Percentiles rank a stretch among this genome's conserved stretches.
phyloP scores from a whole-genome alignment of 306 rosid genomes.

The Vachellia collinsii region DNA sequence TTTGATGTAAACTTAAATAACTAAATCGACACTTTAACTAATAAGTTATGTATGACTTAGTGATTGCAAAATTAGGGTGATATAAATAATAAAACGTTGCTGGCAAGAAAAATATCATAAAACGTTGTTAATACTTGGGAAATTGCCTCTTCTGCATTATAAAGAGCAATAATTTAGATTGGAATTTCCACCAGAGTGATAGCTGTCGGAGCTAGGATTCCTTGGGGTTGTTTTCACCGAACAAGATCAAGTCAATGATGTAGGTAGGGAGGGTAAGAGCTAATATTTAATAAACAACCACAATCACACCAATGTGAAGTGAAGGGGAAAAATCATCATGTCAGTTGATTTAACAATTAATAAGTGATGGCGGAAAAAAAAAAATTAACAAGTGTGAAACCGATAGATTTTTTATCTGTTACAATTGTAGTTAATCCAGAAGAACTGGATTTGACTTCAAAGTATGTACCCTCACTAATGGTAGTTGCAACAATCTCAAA shows the following conservation, averaged over 20 bases:
- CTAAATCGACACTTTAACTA: too few species aligned
- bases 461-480: slow-evolving; percentile 21
- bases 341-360: slow-evolving; percentile 2
- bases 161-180: slow-evolving; percentile 23
- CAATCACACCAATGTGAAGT: not conserved
- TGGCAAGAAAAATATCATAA: not conserved
- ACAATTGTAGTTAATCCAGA: slow-evolving; percentile 16
- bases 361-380: too few species aligned
- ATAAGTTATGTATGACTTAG: slow-evolving; percentile 33
- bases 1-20: too few species aligned
- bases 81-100: not conserved
- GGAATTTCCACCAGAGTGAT: not conserved
- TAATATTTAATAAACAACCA: slow-evolving; percentile 12
- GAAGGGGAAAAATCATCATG: not conserved
- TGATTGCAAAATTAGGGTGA: slow-evolving; percentile 10
- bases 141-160: slow-evolving; percentile 24
- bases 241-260: slow-evolving; percentile 40
- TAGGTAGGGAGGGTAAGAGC: slow-evolving; percentile 42
- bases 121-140: not conserved
- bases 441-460: slow-evolving; percentile 28
- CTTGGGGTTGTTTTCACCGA: slow-evolving; percentile 33
- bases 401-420: not conserved
- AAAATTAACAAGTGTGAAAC: not conserved
- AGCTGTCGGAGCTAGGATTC: slow-evolving; percentile 14
- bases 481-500: slow-evolving; percentile 32